Evolutionary conservation across 1,139 yeast species (phyloP).

Genomic region (Saccharomyces hybrid): DNA sequence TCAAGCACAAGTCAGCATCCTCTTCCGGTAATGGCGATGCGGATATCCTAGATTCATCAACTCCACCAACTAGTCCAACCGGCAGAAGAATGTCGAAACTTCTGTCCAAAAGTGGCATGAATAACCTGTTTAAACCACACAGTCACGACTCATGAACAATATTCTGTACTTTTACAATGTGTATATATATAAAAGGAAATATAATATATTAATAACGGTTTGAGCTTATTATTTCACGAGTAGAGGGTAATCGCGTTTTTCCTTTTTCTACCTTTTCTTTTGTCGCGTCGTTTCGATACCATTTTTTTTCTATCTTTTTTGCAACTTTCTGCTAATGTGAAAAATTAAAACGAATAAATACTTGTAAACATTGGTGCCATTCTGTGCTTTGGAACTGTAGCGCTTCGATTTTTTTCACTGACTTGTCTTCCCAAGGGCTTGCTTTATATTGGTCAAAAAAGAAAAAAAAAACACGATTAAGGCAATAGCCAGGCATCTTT

Average conservation of each 20-base stretch:
- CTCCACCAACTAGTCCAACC: slow-evolving; percentile 10
- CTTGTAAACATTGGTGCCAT: neutral
- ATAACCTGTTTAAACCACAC: slow-evolving; percentile 22
- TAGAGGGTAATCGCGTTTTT: neutral
- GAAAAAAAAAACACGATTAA: neutral
- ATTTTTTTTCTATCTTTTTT: neutral
- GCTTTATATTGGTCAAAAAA: neutral
- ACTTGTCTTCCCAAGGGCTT: neutral
- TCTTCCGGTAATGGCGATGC: slow-evolving; percentile 9
- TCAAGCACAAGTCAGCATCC: slow-evolving; percentile 9
- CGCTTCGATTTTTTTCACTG: neutral
- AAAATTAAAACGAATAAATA: neutral
- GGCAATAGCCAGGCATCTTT: neutral
- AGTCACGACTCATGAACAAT: slow-evolving; percentile 16
- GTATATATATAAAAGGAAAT: neutral
- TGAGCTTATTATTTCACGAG: neutral
- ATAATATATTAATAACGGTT: neutral
- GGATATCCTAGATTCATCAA: slow-evolving; percentile 3
- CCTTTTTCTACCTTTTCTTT: neutral
- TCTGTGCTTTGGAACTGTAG: neutral
- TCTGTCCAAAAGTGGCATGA: slow-evolving; percentile 24
- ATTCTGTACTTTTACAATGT: neutral
- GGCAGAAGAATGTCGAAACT: slow-evolving; percentile 25
- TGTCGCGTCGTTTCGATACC: neutral
- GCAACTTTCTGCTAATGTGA: neutral